Base-by-base conservation (phyloP, 2,329 filamentous ascomycete species). In the Cadophora gregata region DNA sequence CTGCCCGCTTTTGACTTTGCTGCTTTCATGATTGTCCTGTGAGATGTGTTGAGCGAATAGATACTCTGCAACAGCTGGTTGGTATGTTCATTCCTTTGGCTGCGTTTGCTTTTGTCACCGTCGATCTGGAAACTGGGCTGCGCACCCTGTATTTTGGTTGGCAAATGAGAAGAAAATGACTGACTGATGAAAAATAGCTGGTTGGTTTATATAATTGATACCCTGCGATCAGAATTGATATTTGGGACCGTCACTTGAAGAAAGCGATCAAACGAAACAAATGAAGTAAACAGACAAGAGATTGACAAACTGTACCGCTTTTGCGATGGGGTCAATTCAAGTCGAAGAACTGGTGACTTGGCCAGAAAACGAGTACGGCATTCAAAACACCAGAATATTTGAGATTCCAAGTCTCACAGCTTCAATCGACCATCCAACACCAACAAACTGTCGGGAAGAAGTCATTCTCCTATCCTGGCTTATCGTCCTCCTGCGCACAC, bases 401-500 rank as follows among this genome's bases (percentile, higher is more conserved):
- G 27, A 25, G 31, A 19, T 62, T 5, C 31, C 29, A 4, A 19
- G 42, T 9, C 27, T 62, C 29, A 42, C 45, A 38, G 27, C 59
- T 31, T 19, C 60, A 42, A 14, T 4, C 33, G 33, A 19, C 1
- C 7, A 24, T 31, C 1, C 27, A 16, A 76, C 74, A 12, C 70
- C 71, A 19, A 80, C 79, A 8, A 74, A 77, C 33, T 75, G 80
- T 73, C 79, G 70, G 65, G 78, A 82, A n/a, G 80, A 81, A 21
- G 62, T 80, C 19, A 21, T 83, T 14, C 77, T 83, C 12, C 53
- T 80, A 42, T 77, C 82, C 48, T 84, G 82, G 82, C 76, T 82
- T 16, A 75, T 83, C 14, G 78, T 81, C 7, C 78, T 83, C 8
- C 64, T 82, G 64, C 77, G 81, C 12, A 81, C 78, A 1, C 75